phyloP scores from a whole-genome alignment of 2,329 filamentous ascomycete species.

The Cercospora berteroae region DNA sequence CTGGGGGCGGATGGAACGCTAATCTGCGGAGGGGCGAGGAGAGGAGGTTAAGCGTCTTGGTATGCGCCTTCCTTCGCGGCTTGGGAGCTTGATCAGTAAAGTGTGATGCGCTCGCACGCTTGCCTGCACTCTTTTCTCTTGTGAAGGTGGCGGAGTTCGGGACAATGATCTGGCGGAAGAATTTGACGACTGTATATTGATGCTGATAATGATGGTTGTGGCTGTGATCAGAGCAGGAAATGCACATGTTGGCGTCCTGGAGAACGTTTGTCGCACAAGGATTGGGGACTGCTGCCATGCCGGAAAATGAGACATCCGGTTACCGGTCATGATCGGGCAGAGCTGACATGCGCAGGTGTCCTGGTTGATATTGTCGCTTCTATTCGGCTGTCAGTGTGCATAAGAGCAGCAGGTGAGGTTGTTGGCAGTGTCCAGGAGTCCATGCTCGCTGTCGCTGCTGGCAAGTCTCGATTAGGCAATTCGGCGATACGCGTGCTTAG shows the following conservation, averaged over 20 bases:
- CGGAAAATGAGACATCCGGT: not conserved
- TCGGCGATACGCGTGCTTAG: not conserved
- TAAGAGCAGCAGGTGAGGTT: not conserved
- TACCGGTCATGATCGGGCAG: not conserved
- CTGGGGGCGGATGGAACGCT: not conserved
- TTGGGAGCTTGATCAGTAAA: constrained; percentile 4
- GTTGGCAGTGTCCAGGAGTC: not conserved
- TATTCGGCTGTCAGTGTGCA: not conserved
- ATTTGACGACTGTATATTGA: not conserved
- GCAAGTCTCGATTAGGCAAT: not conserved
- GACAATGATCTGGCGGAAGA: not conserved
- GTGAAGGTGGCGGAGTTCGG: not conserved
- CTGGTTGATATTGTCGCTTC: not conserved
- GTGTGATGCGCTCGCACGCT: not conserved
- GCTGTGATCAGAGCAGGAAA: not conserved
- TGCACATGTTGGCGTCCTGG: not conserved
- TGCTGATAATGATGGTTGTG: not conserved
- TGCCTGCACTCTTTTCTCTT: too few species aligned
- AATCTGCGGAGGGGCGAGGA: not conserved
- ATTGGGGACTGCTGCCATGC: not conserved
- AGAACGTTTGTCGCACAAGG: not conserved
- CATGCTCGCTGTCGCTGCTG: not conserved
- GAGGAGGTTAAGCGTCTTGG: not conserved
- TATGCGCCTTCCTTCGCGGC: not conserved
- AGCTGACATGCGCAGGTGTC: not conserved